These are phyloP conservation scores for Colletotrichum camelliae DNA, from an alignment of 2,329 filamentous ascomycete genomes.

Conservation along the genomic window DNA sequence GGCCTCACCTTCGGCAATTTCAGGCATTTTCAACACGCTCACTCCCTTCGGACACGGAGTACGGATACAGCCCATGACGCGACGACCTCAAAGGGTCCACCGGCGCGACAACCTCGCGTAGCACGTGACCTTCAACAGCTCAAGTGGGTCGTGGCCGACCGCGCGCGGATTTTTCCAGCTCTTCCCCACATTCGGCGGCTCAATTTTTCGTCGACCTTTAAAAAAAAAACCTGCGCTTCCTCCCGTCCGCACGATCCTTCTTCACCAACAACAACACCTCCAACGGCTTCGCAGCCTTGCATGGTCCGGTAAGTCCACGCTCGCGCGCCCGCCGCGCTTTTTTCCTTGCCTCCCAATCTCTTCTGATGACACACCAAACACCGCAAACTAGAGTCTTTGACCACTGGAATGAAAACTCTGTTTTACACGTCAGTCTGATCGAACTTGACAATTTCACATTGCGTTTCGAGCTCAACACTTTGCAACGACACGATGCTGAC, in stretches of 20 bases:
- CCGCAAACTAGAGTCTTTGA: conserved; percentile 99
- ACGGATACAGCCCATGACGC: neutral
- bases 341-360: conserved; percentile 29
- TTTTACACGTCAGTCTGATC: conserved; percentile 95
- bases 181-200: conserved; percentile 18
- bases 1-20: conserved; percentile 63
- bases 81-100: neutral
- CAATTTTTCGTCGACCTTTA: conserved; percentile 21
- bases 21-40: conserved; percentile 53
- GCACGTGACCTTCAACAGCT: conserved; percentile 30
- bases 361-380: conserved; percentile 82
- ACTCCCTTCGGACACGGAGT: neutral
- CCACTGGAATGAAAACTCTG: conserved; percentile 81
- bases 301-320: conserved; percentile 28
- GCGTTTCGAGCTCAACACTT: neutral
- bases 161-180: conserved; percentile 21
- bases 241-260: conserved; percentile 5
- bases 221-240: conserved; percentile 26
- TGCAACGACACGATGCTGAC: neutral
- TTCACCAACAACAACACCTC: conserved; percentile 9
- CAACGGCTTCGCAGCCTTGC: conserved; percentile 6
- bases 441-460: conserved; percentile 25
- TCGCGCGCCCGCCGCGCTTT: neutral
- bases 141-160: conserved; percentile 21
- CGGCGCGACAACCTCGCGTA: conserved; percentile 21